phyloP scores from a whole-genome alignment of 345 rosid genomes.

The Adansonia digitata region DNA sequence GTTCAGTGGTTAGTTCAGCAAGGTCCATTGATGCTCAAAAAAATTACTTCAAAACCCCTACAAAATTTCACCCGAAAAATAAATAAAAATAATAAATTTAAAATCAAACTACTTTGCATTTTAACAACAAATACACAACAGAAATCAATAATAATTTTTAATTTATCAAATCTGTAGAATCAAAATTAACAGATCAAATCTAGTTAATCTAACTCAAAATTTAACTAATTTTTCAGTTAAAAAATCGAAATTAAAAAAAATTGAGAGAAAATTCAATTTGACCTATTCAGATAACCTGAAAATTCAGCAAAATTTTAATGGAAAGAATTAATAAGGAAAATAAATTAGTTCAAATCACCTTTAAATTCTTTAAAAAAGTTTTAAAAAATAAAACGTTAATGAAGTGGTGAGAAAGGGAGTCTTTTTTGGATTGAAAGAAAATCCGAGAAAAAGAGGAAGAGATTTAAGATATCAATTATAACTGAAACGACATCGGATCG shows the following conservation, averaged over 20 bases:
- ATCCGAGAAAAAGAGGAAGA: neutral
- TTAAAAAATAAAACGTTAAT: neutral
- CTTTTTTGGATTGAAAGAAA: neutral
- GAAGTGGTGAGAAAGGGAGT: neutral
- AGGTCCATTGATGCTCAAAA: conserved; percentile 51
- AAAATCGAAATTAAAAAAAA: neutral
- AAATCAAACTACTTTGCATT: neutral
- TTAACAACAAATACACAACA: neutral
- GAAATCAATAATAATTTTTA: neutral
- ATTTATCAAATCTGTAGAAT: neutral
- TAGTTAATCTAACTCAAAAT: neutral
- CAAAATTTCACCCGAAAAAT: neutral
- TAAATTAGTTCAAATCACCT: neutral
- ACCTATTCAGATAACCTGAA: neutral
- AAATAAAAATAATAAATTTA: neutral
- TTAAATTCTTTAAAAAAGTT: neutral
- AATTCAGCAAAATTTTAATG: neutral
- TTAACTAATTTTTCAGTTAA: neutral
- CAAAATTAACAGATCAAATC: conserved; percentile 7
- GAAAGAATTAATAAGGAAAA: no score
- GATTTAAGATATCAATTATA: no score
- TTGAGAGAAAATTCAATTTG: neutral
- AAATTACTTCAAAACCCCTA: conserved; percentile 29
- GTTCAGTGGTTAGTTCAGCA: conserved; percentile 66
- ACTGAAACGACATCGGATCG: neutral